Evolutionary conservation across 352 stramenopile genomes (phyloP).

Genomic region (Pythium diclinum): DNA sequence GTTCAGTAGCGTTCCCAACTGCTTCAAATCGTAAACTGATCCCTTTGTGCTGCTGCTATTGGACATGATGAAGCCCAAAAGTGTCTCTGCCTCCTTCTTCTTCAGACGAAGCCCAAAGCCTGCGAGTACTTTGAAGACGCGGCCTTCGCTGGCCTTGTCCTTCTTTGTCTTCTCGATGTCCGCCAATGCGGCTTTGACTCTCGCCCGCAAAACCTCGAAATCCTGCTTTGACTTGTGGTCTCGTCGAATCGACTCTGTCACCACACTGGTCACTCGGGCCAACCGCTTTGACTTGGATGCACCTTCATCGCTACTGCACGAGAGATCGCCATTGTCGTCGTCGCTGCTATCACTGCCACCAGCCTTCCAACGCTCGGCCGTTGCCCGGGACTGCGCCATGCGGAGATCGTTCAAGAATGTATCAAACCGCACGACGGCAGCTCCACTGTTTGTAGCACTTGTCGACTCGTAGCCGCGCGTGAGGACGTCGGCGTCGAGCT

Average conservation of each 20-base stretch:
- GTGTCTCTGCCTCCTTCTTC: constrained; percentile 44
- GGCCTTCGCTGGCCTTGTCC: constrained; percentile 45
- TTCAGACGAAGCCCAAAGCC: constrained; percentile 40
- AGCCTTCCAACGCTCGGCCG: constrained; percentile 2
- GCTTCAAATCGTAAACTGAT: constrained; percentile 33
- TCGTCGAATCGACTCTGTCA: constrained; percentile 40
- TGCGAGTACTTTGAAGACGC: constrained; percentile 59
- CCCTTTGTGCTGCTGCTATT: constrained; percentile 28
- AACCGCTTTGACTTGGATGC: constrained; percentile 26
- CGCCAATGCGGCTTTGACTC: constrained; percentile 15
- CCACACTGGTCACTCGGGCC: constrained; percentile 26
- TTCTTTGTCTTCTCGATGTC: constrained; percentile 29
- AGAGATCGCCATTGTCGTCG: constrained; percentile 31
- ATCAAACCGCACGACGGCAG: constrained; percentile 39
- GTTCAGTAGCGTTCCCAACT: constrained; percentile 9
- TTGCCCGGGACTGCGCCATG: constrained; percentile 30
- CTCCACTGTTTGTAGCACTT: background rate
- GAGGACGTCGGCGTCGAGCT: constrained; percentile 54
- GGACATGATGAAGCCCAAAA: constrained; percentile 39
- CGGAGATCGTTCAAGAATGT: constrained; percentile 51
- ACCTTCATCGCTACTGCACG: constrained; percentile 35
- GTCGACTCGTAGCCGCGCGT: constrained; percentile 13
- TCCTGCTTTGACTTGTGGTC: constrained; percentile 35
- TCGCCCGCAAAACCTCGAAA: constrained; percentile 33
- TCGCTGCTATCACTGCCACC: constrained; percentile 29